These are phyloP conservation scores for Musa itinerans DNA, from an alignment of 176 grass and related monocot species.

Conservation along the genomic window DNA sequence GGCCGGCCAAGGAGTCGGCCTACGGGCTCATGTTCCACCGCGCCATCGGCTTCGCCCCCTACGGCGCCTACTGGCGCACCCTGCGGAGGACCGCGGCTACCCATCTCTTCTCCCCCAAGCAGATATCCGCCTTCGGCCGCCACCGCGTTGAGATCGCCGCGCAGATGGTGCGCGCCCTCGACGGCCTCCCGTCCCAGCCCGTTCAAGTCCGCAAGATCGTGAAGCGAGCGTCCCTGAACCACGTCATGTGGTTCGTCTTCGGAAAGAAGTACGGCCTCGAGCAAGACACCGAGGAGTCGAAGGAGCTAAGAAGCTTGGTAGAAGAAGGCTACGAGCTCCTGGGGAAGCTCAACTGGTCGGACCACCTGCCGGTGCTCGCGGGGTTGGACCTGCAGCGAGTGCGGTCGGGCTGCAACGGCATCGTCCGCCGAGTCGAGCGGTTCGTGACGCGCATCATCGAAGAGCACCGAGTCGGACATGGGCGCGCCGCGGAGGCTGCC, in stretches of 20 bases:
- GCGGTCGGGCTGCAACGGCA: constrained; percentile 40
- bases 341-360: constrained; percentile 78
- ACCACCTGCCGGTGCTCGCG: constrained; percentile 67
- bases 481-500: neutral
- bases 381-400: constrained; percentile 51
- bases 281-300: constrained; percentile 35
- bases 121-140: constrained; percentile 41
- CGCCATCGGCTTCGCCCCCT: constrained; percentile 90
- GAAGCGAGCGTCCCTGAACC: constrained; percentile 52
- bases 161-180: constrained; percentile 35
- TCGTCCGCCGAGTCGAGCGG: constrained; percentile 50
- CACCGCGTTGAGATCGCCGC: constrained; percentile 46
- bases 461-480: constrained; percentile 32
- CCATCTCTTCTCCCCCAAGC: constrained; percentile 85
- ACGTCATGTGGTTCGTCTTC: constrained; percentile 89
- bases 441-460: constrained; percentile 64
- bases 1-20: constrained; percentile 78
- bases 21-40: constrained; percentile 82
- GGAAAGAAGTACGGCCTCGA: constrained; percentile 49
- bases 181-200: neutral
- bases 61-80: constrained; percentile 59
- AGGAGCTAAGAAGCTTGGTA: constrained; percentile 47
- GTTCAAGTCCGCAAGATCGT: constrained; percentile 42
- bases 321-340: constrained; percentile 85
- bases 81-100: constrained; percentile 59